phyloP scores from a whole-genome alignment of 2,329 filamentous ascomycete species.

The Scedosporium apiospermum region DNA sequence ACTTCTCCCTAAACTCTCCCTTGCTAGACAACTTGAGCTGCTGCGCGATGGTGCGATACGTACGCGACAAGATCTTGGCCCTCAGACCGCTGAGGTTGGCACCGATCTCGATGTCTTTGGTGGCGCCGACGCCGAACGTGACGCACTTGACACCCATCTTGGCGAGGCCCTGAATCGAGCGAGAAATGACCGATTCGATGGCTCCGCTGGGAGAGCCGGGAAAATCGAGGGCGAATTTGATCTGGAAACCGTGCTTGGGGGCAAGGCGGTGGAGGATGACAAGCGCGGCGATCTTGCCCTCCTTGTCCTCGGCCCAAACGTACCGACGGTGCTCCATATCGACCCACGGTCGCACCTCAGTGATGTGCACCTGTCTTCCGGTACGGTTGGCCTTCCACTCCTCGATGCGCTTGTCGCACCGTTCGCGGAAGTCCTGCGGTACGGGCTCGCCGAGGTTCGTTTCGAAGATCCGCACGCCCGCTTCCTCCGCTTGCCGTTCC shows the following conservation, averaged over 20 bases:
- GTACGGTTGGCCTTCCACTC: conserved; percentile 76
- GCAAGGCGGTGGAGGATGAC: conserved; percentile 77
- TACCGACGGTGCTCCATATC: conserved; percentile 77
- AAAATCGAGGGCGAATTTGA: conserved; percentile 95
- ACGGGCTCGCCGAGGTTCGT: conserved; percentile 49
- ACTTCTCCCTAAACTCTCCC: conserved; percentile 83
- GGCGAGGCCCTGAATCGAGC: conserved; percentile 18
- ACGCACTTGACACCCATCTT: conserved; percentile 40
- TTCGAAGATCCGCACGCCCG: conserved; percentile 73
- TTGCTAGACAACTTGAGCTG: conserved; percentile 77
- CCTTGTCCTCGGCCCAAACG: conserved; percentile 67
- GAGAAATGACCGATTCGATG: conserved; percentile 74
- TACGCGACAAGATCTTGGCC: conserved; percentile 71
- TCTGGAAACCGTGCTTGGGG: conserved; percentile 78
- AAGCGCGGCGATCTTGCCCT: conserved; percentile 62
- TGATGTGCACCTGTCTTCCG: conserved; percentile 79
- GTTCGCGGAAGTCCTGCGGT: conserved; percentile 52
- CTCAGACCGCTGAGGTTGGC: conserved; percentile 73
- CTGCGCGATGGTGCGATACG: conserved; percentile 73
- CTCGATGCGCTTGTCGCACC: conserved; percentile 62
- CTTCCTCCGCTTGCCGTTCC: conserved; percentile 68
- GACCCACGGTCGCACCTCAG: conserved; percentile 82
- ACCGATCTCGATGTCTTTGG: conserved; percentile 63
- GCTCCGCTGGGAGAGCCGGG: conserved; percentile 75
- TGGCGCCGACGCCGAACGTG: conserved; percentile 82